Base-by-base conservation (phyloP, 805 yeast genomes). In the Naumovozyma baii region DNA sequence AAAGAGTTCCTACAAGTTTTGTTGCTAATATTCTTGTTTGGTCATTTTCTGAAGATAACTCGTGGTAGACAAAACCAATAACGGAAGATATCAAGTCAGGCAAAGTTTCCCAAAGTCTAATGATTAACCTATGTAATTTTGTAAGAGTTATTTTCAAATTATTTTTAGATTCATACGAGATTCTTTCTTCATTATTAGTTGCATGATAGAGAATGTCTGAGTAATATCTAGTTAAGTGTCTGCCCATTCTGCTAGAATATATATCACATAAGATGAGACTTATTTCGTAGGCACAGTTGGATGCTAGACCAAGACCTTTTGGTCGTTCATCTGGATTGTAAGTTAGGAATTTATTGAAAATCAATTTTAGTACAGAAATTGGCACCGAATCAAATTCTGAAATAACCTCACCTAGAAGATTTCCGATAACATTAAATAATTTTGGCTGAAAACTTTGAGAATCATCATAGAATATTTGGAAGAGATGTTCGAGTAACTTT, bases 11-110 rank as follows among this genome's bases (percentile, higher is more conserved):
- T 2, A 88, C 71, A 0, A 92, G 74, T 33, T 73, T 73, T 0
- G 94, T 82, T 0, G 95, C 87, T 39, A 81, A 59, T 0, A 69
- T 54, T 46, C 96, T 70, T 15, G 83, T 67, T 13, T 66, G 58
- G 22, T 74, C 76, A 47, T 78, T 73, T 32, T 80, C 83, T 0
- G 94, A 85, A 42, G 76, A 76, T 32, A 87, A 62, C 48, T 87
- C 94, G 50, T 83, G 86, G 47, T 83, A 84, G 3, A 87, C 64
- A 38, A 84, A 71, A 0, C 94, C 92, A 69, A 83, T 74, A 0
- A 83, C 81, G 1, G 92, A 75, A 3, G 74, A 69, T 9, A 84
- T 65, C 16, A 83, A 62, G 35, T 82, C 92, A 0, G 96, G 96
- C 0, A 78, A 78, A 38, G 74, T 69, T 48, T 68, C 74, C 95